A percentile compares a stretch with the other conserved stretches of the same genome.
These are phyloP conservation scores for Neurospora sp. DNA, from an alignment of 495 filamentous ascomycete genomes.

Conservation along the genomic window DNA sequence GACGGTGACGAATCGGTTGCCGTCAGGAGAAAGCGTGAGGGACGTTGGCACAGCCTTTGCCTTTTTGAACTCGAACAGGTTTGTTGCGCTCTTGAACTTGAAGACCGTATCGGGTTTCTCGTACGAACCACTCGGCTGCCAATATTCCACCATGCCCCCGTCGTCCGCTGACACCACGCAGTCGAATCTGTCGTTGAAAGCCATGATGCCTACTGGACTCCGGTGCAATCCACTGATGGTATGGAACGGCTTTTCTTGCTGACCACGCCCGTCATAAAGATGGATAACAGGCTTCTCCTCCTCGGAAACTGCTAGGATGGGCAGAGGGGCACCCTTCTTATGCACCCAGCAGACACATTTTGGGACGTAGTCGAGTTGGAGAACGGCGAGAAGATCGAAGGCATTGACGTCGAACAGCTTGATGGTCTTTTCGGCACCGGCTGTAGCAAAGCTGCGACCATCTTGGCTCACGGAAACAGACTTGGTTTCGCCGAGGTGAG, in stretches of 20 bases:
- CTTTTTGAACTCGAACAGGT: slow-evolving; percentile 95
- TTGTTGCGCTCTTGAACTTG: slow-evolving; percentile 81
- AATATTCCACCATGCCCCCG: slow-evolving; percentile 94
- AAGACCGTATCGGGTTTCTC: slow-evolving; percentile 92
- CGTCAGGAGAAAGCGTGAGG: slow-evolving; percentile 78
- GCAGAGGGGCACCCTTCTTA: slow-evolving; percentile 72
- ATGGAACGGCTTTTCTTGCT: slow-evolving; percentile 62
- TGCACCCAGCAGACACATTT: slow-evolving; percentile 90
- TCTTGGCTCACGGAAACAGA: slow-evolving; percentile 77
- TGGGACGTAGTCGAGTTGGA: slow-evolving; percentile 63
- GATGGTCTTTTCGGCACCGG: slow-evolving; percentile 74
- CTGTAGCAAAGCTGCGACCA: slow-evolving; percentile 88
- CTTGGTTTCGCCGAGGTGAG: slow-evolving; percentile 76
- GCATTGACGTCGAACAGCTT: slow-evolving; percentile 96
- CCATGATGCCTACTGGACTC: slow-evolving; percentile 68
- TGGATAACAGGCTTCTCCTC: slow-evolving; percentile 58
- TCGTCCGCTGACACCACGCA: slow-evolving; percentile 86
- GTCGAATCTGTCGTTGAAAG: slow-evolving; percentile 80
- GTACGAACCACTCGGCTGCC: slow-evolving; percentile 67
- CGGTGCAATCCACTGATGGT: slow-evolving; percentile 66
- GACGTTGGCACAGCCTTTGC: slow-evolving; percentile 76
- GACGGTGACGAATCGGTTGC: slow-evolving; percentile 75
- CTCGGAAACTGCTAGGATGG: slow-evolving; percentile 83
- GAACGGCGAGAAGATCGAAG: slow-evolving; percentile 79
- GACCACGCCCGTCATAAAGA: slow-evolving; percentile 84